phyloP scores from a whole-genome alignment of 306 rosid species.

The Lathyrus sativus region DNA sequence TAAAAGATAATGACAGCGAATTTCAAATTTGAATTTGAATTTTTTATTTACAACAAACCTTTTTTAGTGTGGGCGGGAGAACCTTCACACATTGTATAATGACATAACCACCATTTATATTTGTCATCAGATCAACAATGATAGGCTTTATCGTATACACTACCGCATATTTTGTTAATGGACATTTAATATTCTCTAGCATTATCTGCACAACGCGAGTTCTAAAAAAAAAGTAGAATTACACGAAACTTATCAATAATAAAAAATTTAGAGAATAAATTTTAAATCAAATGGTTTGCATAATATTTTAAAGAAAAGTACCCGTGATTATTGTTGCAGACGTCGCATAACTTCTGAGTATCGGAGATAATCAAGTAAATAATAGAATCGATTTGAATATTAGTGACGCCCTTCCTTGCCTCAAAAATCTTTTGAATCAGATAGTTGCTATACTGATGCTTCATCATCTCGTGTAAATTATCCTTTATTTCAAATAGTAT shows the following conservation, averaged over 20 bases:
- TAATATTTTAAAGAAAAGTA: background rate
- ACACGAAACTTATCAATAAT: background rate
- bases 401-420: background rate
- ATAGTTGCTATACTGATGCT: constrained; percentile 15
- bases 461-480: constrained; percentile 31
- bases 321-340: constrained; percentile 45
- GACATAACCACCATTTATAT: constrained; percentile 39
- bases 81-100: constrained; percentile 33
- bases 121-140: constrained; percentile 33
- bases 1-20: background rate
- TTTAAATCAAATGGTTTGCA: background rate
- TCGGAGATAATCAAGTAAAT: background rate
- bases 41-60: background rate
- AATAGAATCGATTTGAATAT: background rate
- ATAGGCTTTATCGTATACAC: background rate
- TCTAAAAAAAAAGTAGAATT: constrained; percentile 30
- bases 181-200: background rate
- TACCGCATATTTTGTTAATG: background rate
- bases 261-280: background rate
- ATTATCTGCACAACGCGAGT: constrained; percentile 42
- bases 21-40: background rate
- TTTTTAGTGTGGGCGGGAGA: background rate
- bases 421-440: constrained; percentile 37
- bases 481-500: constrained; percentile 19
- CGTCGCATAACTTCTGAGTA: background rate